Evolutionary conservation across 768 basidiomycete genomes (phyloP).

Genomic region (Hygrophorus pudorinus): DNA sequence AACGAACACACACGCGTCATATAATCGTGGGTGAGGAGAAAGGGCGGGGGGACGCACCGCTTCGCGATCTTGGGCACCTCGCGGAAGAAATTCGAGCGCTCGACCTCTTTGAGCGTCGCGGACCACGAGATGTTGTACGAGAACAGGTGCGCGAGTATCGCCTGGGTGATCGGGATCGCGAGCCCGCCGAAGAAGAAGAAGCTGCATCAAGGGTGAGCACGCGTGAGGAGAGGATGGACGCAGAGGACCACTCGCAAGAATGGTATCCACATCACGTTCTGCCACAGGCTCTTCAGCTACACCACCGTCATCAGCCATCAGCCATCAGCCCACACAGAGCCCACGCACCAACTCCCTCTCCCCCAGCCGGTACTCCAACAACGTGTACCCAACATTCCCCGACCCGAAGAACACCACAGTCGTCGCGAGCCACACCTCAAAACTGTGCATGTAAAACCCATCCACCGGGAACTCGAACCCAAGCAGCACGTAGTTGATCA

Average conservation of each 20-base stretch:
- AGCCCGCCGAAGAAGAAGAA: conserved; percentile 76
- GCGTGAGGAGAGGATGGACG: not conserved
- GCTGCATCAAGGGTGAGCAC: conserved; percentile 31
- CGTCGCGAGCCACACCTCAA: conserved; percentile 74
- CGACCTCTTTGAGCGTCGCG: conserved; percentile 70
- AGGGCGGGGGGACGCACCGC: conserved; percentile 41
- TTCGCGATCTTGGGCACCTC: conserved; percentile 67
- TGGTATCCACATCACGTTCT: conserved; percentile 59
- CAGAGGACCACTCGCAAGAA: conserved; percentile 52
- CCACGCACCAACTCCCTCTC: conserved; percentile 36
- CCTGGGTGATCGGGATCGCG: conserved; percentile 58
- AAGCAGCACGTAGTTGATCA: conserved; percentile 68
- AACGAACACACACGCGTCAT: too few species aligned
- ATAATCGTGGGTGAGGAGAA: too few species aligned
- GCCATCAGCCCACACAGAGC: not conserved
- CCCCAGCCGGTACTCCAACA: conserved; percentile 67
- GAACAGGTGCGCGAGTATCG: conserved; percentile 56
- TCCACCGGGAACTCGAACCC: conserved; percentile 68
- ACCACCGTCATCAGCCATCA: not conserved
- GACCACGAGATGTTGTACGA: conserved; percentile 49
- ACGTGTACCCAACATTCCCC: conserved; percentile 61
- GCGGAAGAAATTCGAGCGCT: conserved; percentile 82
- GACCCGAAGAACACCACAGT: conserved; percentile 70
- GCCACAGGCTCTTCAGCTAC: conserved; percentile 36
- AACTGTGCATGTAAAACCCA: conserved; percentile 68